phyloP scores from a whole-genome alignment of 2,329 filamentous ascomycete genomes.

The Tolypocladium ophioglossoides region DNA sequence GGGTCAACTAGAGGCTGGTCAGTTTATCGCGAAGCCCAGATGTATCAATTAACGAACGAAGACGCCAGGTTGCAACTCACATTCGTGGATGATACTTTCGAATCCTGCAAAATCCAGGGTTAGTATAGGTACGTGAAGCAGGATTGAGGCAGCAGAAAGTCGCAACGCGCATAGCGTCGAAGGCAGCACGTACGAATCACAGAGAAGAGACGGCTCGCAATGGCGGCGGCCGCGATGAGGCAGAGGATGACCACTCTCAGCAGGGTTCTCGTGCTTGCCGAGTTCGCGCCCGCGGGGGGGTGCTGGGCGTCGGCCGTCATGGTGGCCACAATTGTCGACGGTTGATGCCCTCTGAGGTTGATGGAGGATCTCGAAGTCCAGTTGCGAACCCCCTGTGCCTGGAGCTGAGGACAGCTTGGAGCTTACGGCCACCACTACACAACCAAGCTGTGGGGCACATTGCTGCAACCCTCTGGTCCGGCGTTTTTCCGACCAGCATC shows the following conservation, averaged over 20 bases:
- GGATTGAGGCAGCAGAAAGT: not conserved
- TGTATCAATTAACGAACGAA: not conserved
- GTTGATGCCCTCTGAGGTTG: conserved; percentile 17
- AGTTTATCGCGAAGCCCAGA: conserved; percentile 9
- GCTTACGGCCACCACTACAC: conserved; percentile 19
- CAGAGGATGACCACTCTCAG: conserved; percentile 82
- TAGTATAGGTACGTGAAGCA: conserved; percentile 14
- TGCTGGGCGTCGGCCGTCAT: conserved; percentile 37
- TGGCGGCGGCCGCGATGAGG: conserved; percentile 82
- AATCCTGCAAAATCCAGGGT: conserved; percentile 52
- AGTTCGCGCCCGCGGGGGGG: conserved; percentile 64
- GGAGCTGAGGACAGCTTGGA: conserved; percentile 34
- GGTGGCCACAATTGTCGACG: conserved; percentile 23
- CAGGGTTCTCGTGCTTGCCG: conserved; percentile 72
- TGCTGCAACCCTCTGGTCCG: not conserved
- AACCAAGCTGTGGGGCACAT: conserved; percentile 5
- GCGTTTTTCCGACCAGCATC: not conserved
- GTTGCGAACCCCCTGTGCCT: not conserved
- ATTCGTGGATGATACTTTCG: conserved; percentile 99
- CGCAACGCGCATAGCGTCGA: not conserved
- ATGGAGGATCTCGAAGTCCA: conserved; percentile 20
- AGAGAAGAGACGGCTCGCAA: conserved; percentile 92
- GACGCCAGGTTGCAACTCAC: conserved; percentile 43
- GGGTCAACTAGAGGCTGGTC: conserved; percentile 65
- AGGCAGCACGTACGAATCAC: conserved; percentile 70